Conservation (phyloP, 495 filamentous ascomycete species). For the Penicillium verhagenii region DNA sequence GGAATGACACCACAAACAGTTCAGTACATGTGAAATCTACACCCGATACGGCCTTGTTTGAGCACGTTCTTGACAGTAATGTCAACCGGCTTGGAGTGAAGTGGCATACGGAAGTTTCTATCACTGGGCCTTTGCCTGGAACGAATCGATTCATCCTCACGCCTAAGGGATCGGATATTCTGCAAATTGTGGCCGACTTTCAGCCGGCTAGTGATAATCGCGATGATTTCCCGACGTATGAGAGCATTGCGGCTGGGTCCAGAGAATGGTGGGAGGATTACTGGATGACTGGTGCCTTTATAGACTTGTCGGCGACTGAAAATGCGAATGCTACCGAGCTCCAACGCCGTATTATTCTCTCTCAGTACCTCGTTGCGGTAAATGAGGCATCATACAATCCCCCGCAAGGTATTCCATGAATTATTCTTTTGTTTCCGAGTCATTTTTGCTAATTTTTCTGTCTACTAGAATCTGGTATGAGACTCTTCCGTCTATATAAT, state of each 20-base stretch:
- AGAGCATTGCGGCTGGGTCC: neutral
- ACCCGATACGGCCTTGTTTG: neutral
- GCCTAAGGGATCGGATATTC: neutral
- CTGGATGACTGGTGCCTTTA: slow-evolving; percentile 3
- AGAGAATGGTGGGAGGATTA: slow-evolving; percentile 7
- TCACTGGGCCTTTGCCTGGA: neutral
- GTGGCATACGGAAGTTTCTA: neutral
- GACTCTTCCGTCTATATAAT: neutral
- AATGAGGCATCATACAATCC: slow-evolving; percentile 15
- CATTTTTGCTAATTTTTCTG: neutral
- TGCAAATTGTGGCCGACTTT: neutral
- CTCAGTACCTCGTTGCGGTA: slow-evolving; percentile 11
- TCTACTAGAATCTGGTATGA: neutral
- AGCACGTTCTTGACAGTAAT: slow-evolving; percentile 3
- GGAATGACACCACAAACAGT: slow-evolving; percentile 3
- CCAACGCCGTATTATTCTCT: slow-evolving; percentile 5
- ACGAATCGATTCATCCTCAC: slow-evolving; percentile 2
- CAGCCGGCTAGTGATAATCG: neutral
- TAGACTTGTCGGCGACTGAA: slow-evolving; percentile 3
- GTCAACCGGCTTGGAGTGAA: neutral
- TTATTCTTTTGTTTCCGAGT: neutral
- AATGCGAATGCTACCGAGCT: slow-evolving; percentile 6
- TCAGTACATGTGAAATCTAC: neutral
- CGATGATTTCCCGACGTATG: neutral
- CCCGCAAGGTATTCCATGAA: slow-evolving; percentile 10